Percentiles rank a stretch among this genome's conserved stretches.
These are phyloP conservation scores for Ormosia semicastrata DNA, from an alignment of 306 rosid species.

Conservation along the genomic window DNA sequence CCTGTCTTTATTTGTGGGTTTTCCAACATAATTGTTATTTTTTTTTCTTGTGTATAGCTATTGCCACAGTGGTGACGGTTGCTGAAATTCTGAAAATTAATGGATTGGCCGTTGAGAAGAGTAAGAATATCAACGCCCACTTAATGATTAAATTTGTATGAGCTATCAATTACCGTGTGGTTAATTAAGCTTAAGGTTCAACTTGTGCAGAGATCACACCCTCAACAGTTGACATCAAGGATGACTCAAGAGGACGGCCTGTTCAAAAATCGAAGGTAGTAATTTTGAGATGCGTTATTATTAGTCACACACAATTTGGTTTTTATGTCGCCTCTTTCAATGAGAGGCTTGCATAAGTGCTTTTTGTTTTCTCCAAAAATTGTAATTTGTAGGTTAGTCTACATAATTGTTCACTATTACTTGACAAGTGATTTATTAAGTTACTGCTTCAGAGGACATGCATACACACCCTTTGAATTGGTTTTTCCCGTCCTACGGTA, in stretches of 20 bases:
- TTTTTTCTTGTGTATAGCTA: conserved; percentile 37
- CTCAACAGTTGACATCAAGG: conserved; percentile 66
- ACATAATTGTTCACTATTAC: neutral
- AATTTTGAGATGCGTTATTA: neutral
- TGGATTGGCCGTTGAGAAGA: conserved; percentile 65
- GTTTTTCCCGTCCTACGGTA: neutral
- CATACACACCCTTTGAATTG: neutral
- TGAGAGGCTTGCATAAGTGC: neutral
- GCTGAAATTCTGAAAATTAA: conserved; percentile 67
- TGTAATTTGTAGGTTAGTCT: neutral
- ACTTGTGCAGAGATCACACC: conserved; percentile 51
- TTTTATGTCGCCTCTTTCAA: neutral
- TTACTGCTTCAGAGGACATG: neutral
- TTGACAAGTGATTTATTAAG: neutral
- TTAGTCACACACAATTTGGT: neutral
- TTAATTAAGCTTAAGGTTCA: neutral
- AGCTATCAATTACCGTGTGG: neutral
- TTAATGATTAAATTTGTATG: neutral
- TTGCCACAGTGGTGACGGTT: conserved; percentile 64
- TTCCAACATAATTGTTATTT: neutral
- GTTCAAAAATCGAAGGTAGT: conserved; percentile 52
- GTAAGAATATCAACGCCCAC: conserved; percentile 18
- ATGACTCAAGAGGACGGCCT: conserved; percentile 64
- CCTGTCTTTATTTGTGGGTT: neutral
- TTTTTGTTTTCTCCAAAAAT: neutral